Base-by-base conservation (phyloP, 2,329 filamentous ascomycete species). In the Sclerotinia spermophila region DNA sequence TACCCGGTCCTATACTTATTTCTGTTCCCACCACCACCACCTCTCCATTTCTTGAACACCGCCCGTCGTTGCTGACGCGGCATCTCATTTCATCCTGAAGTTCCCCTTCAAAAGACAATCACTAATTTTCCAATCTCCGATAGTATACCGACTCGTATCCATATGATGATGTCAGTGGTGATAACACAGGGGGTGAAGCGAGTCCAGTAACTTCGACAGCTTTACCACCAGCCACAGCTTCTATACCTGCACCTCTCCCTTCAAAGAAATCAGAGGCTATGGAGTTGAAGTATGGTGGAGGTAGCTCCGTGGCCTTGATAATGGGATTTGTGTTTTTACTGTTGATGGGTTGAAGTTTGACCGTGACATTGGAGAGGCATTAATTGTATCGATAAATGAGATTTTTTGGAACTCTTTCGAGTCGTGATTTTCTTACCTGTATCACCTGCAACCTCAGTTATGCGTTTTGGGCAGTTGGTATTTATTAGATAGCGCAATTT, bases 121-220 rank as follows among this genome's bases (percentile, higher is more conserved):
- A n/a, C 56, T 40, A n/a, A 59, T 8, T 24, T n/a, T 13, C 21
- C 24, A 24, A 59, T 40, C 13, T n/a, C 5, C 6, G 40, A 59
- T 8, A 59, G 56, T 76, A 76, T 67, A 73, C 72, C 17, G 71
- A 71, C 42, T 59, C 61, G 2, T 76, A 74, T 58, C 74, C 72
- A n/a, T 75, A 74, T 68, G 73, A 75, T 58, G 44, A 56, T 64
- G 53, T 44, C 7, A 71, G 59, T 38, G 55, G 66, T 2, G 73
- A 70, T 33, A 72, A 75, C 58, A 68, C 70, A 30, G 72, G 70
- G 33, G 72, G 71, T 19, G 35, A 55, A 45, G 71, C 68, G 2
- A 60, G 33, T 15, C 48, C 51, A 11, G 61, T 24, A 21, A 45
- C 56, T 2, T 51, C 35, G 6, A 62, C 68, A 19, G 40, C 15